These are phyloP conservation scores for Boletellus sp. DNA, from an alignment of 768 basidiomycete genomes.

Conservation along the genomic window DNA sequence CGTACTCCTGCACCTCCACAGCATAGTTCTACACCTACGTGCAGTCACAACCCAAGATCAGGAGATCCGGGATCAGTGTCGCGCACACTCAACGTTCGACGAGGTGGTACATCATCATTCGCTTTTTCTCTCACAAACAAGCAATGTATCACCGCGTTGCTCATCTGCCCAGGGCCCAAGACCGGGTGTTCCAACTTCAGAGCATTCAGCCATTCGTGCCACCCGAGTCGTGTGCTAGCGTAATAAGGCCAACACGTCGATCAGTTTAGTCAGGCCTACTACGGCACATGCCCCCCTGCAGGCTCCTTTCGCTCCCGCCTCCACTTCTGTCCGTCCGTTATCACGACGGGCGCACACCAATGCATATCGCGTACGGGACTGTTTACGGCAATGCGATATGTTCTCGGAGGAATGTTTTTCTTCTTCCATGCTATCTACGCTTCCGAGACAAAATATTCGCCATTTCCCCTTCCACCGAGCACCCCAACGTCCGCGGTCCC, in stretches of 20 bases:
- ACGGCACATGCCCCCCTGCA: not conserved
- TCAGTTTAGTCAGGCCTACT: not conserved
- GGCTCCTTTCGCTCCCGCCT: not conserved
- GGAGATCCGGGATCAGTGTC: no score
- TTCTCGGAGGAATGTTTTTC: constrained; percentile 7
- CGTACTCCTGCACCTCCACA: no score
- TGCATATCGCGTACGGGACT: not conserved
- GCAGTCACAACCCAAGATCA: no score
- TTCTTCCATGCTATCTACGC: constrained; percentile 13
- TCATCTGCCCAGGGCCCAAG: not conserved
- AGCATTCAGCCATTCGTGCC: not conserved
- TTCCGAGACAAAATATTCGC: not conserved
- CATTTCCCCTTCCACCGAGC: not conserved
- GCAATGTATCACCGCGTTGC: not conserved
- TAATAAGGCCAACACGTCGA: not conserved
- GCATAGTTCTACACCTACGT: no score
- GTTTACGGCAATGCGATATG: constrained; percentile 13
- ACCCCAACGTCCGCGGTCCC: constrained; percentile 1
- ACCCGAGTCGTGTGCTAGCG: not conserved
- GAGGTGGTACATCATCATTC: no score
- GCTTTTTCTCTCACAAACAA: no score
- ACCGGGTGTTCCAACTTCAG: no score
- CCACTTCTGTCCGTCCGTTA: constrained; percentile 1
- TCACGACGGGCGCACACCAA: constrained; percentile 7
- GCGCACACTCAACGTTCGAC: no score